Evolutionary conservation across 129 eudicot species (phyloP), one percentile per base, ranked within the genome.

Genomic region (Ambrosia artemisiifolia): DNA sequence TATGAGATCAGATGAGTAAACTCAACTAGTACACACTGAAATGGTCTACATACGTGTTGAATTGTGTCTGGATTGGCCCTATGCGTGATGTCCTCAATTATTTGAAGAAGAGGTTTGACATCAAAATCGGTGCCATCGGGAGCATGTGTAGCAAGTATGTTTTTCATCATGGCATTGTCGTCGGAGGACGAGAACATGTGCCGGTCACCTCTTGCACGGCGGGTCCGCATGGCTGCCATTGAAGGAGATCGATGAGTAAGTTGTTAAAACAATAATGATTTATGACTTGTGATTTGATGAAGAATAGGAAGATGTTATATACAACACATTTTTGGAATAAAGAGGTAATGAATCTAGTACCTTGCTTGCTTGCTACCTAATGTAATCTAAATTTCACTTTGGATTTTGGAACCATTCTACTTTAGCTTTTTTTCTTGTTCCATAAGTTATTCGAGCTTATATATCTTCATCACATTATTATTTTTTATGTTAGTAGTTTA

Each of bases 121-220:
- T 94, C 84, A 51, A 83, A 72, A 9, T 72, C 81, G 9, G 86
- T 84, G 42, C 87, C 87, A 60, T 90, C 97, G 1, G 91, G 97
- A 11, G 85, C 67, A 63, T 94, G 99, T 8, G 88, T 87, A 9
- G 83, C 82, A 30, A 53, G 68, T 11, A 90, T 77, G 62, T 88
- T 95, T 76, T 80, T 94, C 87, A 82, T 79, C 89, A 94, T 83
- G 77, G 84, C 89, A 65, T 55, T 81, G 72, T 94, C 99, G 13
- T 94, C 97, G 0, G 93, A 82, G 0, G 89, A 49, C 5, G 90
- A 72, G 78, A 82, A 86, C 80, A 80, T n/a, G 38, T 35, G 75
- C n/a, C 85, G 85, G 44, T 89, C 88, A 20, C 84, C 86, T 64
- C 85, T 84, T 18, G 42, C 34, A 56, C 44, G 80, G 16, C 80